A percentile compares a stretch with the other conserved stretches of the same genome.
Conservation (phyloP, 257 asterid species). For the Vinca minor region DNA sequence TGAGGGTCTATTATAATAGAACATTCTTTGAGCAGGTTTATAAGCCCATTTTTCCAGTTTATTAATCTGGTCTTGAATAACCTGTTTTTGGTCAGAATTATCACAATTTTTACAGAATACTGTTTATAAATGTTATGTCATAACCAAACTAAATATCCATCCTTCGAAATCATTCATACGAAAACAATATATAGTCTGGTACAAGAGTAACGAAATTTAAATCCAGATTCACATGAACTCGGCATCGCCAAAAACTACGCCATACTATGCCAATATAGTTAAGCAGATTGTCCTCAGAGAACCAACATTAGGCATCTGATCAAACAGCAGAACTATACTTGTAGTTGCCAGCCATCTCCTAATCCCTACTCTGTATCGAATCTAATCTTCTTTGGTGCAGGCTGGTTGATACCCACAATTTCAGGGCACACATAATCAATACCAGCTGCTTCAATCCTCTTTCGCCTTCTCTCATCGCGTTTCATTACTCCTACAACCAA, state of each 20-base stretch:
- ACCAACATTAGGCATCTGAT: not conserved
- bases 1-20: too few relatives aligned
- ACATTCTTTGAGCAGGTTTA: too few relatives aligned
- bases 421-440: conserved; percentile 79
- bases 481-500: conserved; percentile 48
- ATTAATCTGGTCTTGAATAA: too few relatives aligned
- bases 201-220: not conserved
- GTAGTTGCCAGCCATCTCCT: not conserved
- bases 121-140: not conserved
- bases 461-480: conserved; percentile 57
- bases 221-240: conserved; percentile 1
- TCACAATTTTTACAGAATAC: too few relatives aligned
- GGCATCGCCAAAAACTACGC: not conserved
- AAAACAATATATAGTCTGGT: not conserved
- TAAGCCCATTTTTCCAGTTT: too few relatives aligned
- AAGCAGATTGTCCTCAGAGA: conserved; percentile 1
- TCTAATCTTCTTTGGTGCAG: conserved; percentile 71
- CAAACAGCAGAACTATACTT: not conserved
- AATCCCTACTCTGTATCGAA: conserved; percentile 37
- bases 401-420: conserved; percentile 50
- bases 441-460: conserved; percentile 81
- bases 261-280: not conserved
- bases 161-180: not conserved
- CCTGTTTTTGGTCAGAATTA: too few relatives aligned
- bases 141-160: not conserved